phyloP scores from a whole-genome alignment of 148 eudicot genomes.

The Rheum nobile region DNA sequence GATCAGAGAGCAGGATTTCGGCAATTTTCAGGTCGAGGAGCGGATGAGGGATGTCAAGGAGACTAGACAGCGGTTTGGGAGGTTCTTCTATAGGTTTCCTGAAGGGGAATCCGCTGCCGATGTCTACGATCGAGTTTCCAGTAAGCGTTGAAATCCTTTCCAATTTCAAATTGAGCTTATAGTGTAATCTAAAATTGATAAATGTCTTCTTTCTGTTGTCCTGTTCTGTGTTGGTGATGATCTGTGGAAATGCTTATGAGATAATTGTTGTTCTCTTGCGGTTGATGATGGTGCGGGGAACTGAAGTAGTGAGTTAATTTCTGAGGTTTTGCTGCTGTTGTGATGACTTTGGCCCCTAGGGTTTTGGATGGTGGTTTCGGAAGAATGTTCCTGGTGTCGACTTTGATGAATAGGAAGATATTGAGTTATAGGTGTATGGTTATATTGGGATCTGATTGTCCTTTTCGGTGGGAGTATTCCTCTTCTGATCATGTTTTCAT shows the following conservation, averaged over 20 bases:
- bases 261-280: not conserved
- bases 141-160: slow-evolving; percentile 24
- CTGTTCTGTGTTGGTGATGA: not conserved
- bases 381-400: not conserved
- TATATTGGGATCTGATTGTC: not conserved
- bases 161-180: not conserved
- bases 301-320: not conserved
- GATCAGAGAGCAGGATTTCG: slow-evolving; percentile 84
- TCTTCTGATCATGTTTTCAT: not conserved
- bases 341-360: not conserved
- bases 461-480: not conserved
- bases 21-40: slow-evolving; percentile 72
- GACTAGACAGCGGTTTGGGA: slow-evolving; percentile 53
- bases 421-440: not conserved
- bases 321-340: not conserved
- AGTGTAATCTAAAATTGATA: not conserved
- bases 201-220: not conserved
- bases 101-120: slow-evolving; percentile 96
- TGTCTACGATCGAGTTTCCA: slow-evolving; percentile 91
- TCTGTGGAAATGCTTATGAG: not conserved
- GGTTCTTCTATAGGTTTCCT: slow-evolving; percentile 85
- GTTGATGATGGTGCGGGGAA: not conserved
- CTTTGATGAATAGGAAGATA: not conserved
- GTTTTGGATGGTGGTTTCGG: not conserved
- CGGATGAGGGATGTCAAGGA: slow-evolving; percentile 59